Conservation (phyloP, 495 filamentous ascomycete genomes). For the Sabuloglossum arenarium region DNA sequence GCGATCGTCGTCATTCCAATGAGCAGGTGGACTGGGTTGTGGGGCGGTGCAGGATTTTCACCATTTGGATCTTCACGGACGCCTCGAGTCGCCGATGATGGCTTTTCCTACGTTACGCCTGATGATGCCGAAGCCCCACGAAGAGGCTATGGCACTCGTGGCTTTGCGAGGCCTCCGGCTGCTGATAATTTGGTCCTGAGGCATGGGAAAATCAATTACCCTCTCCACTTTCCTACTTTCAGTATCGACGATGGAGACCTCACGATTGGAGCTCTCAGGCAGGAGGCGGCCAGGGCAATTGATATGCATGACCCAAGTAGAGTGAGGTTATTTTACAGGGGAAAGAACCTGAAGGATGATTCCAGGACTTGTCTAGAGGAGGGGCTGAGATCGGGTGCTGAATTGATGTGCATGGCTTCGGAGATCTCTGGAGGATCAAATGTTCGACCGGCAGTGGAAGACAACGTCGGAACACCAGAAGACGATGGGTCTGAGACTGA, state of each 20-base stretch:
- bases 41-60: constrained; percentile 18
- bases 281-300: constrained; percentile 40
- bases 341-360: constrained; percentile 49
- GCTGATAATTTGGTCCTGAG: constrained; percentile 64
- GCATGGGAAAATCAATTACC: constrained; percentile 48
- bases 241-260: constrained; percentile 62
- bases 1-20: constrained; percentile 23
- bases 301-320: constrained; percentile 35
- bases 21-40: constrained; percentile 13
- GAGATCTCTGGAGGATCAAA: constrained; percentile 16
- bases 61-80: constrained; percentile 22
- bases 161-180: constrained; percentile 23
- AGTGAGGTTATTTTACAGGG: constrained; percentile 67
- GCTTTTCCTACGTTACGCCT: constrained; percentile 65
- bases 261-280: constrained; percentile 42
- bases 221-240: constrained; percentile 59
- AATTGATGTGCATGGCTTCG: constrained; percentile 44
- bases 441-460: constrained; percentile 4
- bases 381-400: constrained; percentile 58
- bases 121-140: constrained; percentile 36
- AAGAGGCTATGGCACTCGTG: constrained; percentile 19
- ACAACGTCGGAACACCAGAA: constrained; percentile 21
- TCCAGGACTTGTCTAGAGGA: constrained; percentile 43
- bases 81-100: constrained; percentile 49
- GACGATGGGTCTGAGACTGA: constrained; percentile 26